phyloP scores from a whole-genome alignment of 176 grass and related monocot species.

The Eleusine coracana region DNA sequence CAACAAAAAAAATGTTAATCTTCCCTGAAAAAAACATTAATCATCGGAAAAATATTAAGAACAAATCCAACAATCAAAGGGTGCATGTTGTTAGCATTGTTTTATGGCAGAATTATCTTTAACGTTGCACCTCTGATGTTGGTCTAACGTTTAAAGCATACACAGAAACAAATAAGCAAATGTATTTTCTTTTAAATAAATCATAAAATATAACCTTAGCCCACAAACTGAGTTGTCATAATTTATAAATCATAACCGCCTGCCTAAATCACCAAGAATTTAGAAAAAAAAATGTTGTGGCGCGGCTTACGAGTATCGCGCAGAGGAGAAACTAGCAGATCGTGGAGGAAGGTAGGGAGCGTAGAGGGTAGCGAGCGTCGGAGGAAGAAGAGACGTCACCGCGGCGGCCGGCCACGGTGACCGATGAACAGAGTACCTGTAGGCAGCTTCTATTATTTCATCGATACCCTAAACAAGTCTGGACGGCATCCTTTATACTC shows the following conservation, averaged over 20 bases:
- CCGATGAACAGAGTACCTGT: too few relatives aligned
- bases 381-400: too few relatives aligned
- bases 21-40: background rate
- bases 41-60: background rate
- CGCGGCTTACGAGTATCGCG: too few relatives aligned
- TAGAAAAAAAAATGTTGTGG: slow-evolving; percentile 4
- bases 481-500: too few relatives aligned
- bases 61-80: background rate
- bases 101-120: background rate
- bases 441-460: too few relatives aligned
- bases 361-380: too few relatives aligned
- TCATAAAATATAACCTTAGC: background rate
- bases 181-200: background rate
- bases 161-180: slow-evolving; percentile 11
- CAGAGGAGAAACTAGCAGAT: too few relatives aligned
- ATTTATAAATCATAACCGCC: background rate
- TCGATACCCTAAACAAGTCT: too few relatives aligned
- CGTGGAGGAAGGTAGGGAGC: too few relatives aligned
- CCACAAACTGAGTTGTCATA: background rate
- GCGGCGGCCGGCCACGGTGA: too few relatives aligned
- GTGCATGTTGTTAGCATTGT: background rate
- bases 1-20: background rate
- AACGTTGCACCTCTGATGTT: background rate
- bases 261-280: background rate
- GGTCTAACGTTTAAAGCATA: background rate